phyloP scores from a whole-genome alignment of 495 filamentous ascomycete species.

The Aspergillus heteromorphus region DNA sequence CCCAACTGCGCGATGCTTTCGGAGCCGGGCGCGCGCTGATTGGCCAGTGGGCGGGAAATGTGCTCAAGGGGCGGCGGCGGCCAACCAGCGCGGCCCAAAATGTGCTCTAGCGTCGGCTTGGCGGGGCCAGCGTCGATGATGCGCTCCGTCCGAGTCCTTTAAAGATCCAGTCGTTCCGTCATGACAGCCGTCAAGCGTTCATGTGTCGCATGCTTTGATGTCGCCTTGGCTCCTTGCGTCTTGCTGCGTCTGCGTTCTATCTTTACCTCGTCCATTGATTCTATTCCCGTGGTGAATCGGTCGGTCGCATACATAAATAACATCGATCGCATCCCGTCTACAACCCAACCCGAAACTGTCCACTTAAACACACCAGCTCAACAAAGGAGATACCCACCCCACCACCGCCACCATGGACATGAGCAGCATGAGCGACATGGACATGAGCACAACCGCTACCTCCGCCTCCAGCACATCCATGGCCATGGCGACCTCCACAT shows the following conservation, averaged over 20 bases:
- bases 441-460: neutral
- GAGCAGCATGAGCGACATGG: constrained; percentile 7
- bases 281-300: too few relatives aligned
- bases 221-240: neutral
- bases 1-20: constrained; percentile 1
- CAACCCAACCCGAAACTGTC: neutral
- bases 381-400: neutral
- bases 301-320: too few relatives aligned
- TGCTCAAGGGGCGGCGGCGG: constrained; percentile 1
- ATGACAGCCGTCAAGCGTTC: neutral
- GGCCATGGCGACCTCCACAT: constrained; percentile 11
- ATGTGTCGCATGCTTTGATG: neutral
- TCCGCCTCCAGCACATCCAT: neutral
- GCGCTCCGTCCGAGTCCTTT: neutral
- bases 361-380: too few relatives aligned
- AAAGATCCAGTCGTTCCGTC: constrained; percentile 1
- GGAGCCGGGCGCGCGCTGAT: neutral
- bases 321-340: too few relatives aligned
- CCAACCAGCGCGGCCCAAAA: constrained; percentile 6
- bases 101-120: constrained; percentile 4
- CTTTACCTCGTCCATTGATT: neutral
- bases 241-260: neutral
- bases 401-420: constrained; percentile 7
- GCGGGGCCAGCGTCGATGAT: neutral
- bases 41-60: constrained; percentile 2